phyloP scores from a whole-genome alignment of 371 early-diverging fungal species.

The Circinella minor region DNA sequence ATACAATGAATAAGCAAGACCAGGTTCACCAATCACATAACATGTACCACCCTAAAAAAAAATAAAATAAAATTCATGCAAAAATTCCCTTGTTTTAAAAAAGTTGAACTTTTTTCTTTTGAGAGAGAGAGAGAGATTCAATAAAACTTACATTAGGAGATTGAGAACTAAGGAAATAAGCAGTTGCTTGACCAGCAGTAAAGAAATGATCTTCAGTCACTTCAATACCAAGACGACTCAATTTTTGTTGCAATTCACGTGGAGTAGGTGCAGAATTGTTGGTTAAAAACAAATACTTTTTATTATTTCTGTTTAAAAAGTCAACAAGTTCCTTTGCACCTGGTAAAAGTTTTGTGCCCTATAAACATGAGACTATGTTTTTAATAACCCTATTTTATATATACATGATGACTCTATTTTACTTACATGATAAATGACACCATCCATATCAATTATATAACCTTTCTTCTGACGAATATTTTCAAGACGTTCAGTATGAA shows the following conservation, averaged over 20 bases:
- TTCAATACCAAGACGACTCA: constrained; percentile 64
- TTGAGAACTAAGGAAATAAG: constrained; percentile 65
- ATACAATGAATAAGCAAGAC: constrained; percentile 68
- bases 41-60: constrained; percentile 53
- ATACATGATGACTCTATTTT: too few species aligned
- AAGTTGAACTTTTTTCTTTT: too few species aligned
- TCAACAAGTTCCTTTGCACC: constrained; percentile 72
- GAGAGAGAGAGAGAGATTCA: constrained; percentile 22
- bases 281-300: constrained; percentile 70
- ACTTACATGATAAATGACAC: constrained; percentile 71
- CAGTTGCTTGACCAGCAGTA: constrained; percentile 70
- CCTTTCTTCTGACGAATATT: constrained; percentile 65
- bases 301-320: constrained; percentile 63
- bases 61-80: too few species aligned
- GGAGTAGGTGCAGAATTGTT: constrained; percentile 77
- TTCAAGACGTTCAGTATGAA: constrained; percentile 55
- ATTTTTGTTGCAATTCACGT: constrained; percentile 65
- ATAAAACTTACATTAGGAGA: constrained; percentile 53
- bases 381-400: too few species aligned
- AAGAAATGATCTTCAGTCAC: constrained; percentile 66
- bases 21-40: constrained; percentile 72
- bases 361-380: too few species aligned
- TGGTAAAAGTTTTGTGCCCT: constrained; percentile 59
- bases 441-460: constrained; percentile 74
- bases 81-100: too few species aligned